Evolutionary conservation across 768 basidiomycete genomes (phyloP).

Genomic region (Lyophyllum shimeji): DNA sequence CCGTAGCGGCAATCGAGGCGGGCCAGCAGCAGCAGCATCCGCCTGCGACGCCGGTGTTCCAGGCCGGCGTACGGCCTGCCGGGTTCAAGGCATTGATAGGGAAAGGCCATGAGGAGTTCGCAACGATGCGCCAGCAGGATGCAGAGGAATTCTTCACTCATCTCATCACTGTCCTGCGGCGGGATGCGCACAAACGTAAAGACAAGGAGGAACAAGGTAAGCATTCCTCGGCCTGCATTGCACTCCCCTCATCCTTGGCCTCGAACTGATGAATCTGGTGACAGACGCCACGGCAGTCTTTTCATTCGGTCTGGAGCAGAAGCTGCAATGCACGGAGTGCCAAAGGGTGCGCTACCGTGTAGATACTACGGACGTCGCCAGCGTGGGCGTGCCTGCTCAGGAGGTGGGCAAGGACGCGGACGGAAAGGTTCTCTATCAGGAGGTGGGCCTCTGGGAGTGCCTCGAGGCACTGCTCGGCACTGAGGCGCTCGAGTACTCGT

Average conservation of each 20-base stretch:
- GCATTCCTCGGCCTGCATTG: too few relatives aligned
- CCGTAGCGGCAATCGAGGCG: not conserved
- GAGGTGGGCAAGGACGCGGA: slow-evolving; percentile 49
- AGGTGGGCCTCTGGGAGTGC: slow-evolving; percentile 61
- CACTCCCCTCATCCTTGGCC: not conserved
- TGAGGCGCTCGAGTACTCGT: slow-evolving; percentile 79
- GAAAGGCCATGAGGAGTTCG: slow-evolving; percentile 90
- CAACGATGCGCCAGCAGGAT: slow-evolving; percentile 97
- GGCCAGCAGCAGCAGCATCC: slow-evolving; percentile 17
- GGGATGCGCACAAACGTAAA: slow-evolving; percentile 56
- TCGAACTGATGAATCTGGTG: not conserved
- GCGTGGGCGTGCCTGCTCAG: slow-evolving; percentile 73
- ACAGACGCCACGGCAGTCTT: slow-evolving; percentile 76
- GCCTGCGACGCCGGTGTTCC: slow-evolving; percentile 59
- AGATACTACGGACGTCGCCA: slow-evolving; percentile 75
- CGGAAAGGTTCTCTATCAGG: slow-evolving; percentile 61
- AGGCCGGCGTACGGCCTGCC: slow-evolving; percentile 79
- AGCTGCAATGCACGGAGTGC: slow-evolving; percentile 81
- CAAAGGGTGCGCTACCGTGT: slow-evolving; percentile 78
- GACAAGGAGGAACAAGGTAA: slow-evolving; percentile 33
- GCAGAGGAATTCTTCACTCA: slow-evolving; percentile 92
- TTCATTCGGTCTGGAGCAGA: slow-evolving; percentile 82
- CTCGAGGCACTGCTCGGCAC: slow-evolving; percentile 54
- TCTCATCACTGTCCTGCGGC: slow-evolving; percentile 69
- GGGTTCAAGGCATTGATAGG: slow-evolving; percentile 90